phyloP scores from a whole-genome alignment of 306 rosid species.

The Trifolium dubium region DNA sequence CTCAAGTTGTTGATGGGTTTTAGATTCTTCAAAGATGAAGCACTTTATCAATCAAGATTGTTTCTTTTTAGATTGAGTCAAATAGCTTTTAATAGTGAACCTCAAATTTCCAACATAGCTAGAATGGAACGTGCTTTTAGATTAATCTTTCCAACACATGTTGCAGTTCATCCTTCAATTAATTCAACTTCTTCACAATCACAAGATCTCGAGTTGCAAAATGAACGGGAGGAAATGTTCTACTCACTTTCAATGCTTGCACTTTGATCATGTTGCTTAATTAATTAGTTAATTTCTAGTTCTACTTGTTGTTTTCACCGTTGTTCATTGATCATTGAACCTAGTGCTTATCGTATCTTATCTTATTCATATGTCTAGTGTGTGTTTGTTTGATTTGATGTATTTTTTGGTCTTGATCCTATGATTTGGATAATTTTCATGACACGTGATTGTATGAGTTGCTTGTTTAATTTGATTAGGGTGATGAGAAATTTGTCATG shows the following conservation, averaged over 20 bases:
- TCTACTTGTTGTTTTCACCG: background rate
- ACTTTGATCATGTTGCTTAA: background rate
- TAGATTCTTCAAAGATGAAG: conserved; percentile 41
- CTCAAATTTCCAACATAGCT: background rate
- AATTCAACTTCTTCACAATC: background rate
- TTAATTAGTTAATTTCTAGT: background rate
- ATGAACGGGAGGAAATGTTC: conserved; percentile 4
- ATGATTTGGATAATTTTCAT: background rate
- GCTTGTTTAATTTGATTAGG: background rate
- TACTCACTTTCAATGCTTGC: background rate
- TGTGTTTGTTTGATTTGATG: background rate
- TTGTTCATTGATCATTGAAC: background rate
- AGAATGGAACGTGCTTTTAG: conserved; percentile 55
- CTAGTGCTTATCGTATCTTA: background rate
- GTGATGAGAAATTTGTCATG: background rate
- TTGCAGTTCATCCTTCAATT: background rate
- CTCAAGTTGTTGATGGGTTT: conserved; percentile 51
- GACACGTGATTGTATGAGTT: background rate
- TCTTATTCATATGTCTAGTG: background rate
- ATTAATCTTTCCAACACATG: conserved; percentile 15
- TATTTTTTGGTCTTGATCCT: too few relatives aligned
- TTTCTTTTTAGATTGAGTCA: conserved; percentile 58
- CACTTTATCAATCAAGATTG: conserved; percentile 45
- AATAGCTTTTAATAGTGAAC: conserved; percentile 38
- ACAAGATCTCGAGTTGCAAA: background rate